Conservation (phyloP, 768 basidiomycete genomes). For the Termitomyces sp. region DNA sequence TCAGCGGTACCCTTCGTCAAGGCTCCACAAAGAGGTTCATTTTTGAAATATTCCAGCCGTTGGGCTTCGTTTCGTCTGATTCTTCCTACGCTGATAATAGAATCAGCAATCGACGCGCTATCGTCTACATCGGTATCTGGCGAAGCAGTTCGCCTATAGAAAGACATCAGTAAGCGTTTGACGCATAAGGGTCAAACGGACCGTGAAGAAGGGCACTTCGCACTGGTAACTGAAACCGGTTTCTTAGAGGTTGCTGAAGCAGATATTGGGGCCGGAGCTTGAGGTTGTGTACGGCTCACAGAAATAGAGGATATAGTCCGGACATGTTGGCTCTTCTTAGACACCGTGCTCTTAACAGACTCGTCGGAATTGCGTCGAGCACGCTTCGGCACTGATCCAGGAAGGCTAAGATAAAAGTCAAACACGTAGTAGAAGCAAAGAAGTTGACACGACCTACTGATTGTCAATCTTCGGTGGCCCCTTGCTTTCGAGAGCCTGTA, state of each 20-base stretch:
- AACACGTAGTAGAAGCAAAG: neutral
- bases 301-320: slow-evolving; percentile 29
- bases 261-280: slow-evolving; percentile 16
- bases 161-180: neutral
- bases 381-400: slow-evolving; percentile 29
- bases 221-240: slow-evolving; percentile 16
- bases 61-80: slow-evolving; percentile 61
- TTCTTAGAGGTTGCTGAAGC: slow-evolving; percentile 20
- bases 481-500: slow-evolving; percentile 22
- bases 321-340: slow-evolving; percentile 25
- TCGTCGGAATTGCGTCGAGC: slow-evolving; percentile 19
- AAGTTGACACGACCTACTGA: slow-evolving; percentile 16
- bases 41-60: slow-evolving; percentile 61
- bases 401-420: slow-evolving; percentile 19
- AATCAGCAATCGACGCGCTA: slow-evolving; percentile 53
- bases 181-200: slow-evolving; percentile 11
- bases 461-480: slow-evolving; percentile 23
- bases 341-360: slow-evolving; percentile 13
- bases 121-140: slow-evolving; percentile 48
- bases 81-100: slow-evolving; percentile 36
- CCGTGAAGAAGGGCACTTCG: slow-evolving; percentile 27
- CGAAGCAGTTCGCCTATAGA: slow-evolving; percentile 23
- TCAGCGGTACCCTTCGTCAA: slow-evolving; percentile 58
- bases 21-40: slow-evolving; percentile 56
- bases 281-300: slow-evolving; percentile 28